Evolutionary conservation across 78 protist species (phyloP).

Genomic region (Speleostelium caveatum): DNA sequence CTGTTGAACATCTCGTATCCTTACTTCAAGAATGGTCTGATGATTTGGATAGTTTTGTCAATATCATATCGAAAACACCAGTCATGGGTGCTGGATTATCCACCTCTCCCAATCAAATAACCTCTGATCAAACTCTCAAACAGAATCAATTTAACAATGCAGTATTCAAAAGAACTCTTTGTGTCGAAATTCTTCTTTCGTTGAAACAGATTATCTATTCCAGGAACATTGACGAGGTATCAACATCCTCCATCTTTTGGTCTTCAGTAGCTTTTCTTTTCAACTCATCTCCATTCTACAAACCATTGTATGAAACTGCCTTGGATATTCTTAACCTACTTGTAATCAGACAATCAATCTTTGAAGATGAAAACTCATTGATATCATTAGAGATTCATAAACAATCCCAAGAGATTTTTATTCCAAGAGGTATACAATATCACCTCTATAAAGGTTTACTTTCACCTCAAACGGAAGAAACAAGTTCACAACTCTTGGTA

Average conservation of each 20-base stretch:
- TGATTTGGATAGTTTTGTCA: constrained; percentile 22
- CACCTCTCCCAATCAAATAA: not conserved
- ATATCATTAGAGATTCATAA: not conserved
- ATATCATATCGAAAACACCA: not conserved
- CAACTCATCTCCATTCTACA: constrained; percentile 18
- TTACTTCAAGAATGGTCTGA: constrained; percentile 56
- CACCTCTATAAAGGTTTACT: constrained; percentile 62
- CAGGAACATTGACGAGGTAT: constrained; percentile 49
- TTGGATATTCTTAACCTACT: constrained; percentile 9
- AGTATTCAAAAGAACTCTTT: constrained; percentile 36
- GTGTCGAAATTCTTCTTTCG: constrained; percentile 42
- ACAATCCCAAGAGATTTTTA: constrained; percentile 12
- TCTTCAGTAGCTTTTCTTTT: constrained; percentile 19
- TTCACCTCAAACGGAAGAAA: constrained; percentile 31
- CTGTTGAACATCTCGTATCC: constrained; percentile 47
- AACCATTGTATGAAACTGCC: constrained; percentile 55
- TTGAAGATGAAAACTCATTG: not conserved
- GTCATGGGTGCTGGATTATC: not conserved
- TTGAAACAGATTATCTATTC: constrained; percentile 44
- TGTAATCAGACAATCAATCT: not conserved
- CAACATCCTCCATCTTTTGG: constrained; percentile 47
- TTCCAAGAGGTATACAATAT: constrained; percentile 68
- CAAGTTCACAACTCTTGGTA: constrained; percentile 22
- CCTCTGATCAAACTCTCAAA: not conserved
- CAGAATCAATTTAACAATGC: constrained; percentile 23